A percentile compares a stretch with the other conserved stretches of the same genome.
phyloP scores from a whole-genome alignment of 2,329 filamentous ascomycete species.

The Magnaporthiopsis poae region DNA sequence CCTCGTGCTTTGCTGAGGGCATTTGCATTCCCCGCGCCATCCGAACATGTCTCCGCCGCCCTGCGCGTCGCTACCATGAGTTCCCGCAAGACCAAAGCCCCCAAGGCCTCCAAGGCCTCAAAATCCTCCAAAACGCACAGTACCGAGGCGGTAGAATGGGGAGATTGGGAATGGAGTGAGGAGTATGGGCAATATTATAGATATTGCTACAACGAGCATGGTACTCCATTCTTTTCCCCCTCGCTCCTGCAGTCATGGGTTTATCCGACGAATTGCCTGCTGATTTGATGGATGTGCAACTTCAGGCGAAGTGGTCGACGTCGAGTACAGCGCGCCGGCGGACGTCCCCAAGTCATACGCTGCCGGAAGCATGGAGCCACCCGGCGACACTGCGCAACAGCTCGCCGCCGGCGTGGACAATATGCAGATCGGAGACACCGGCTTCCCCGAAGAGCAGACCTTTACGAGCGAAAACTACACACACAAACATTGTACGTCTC shows the following conservation, averaged over 20 bases:
- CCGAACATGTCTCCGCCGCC: background rate
- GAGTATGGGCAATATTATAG: background rate
- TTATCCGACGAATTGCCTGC: background rate
- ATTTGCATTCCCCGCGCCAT: background rate
- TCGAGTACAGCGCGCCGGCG: background rate
- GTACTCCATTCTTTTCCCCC: background rate
- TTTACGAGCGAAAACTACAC: background rate
- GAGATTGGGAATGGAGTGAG: background rate
- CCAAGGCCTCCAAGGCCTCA: too few species aligned
- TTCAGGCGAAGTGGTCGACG: background rate
- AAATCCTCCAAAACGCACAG: background rate
- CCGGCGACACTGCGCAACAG: background rate
- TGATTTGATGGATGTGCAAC: background rate
- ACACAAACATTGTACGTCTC: background rate
- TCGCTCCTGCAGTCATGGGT: background rate
- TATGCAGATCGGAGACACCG: background rate
- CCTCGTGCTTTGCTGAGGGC: background rate
- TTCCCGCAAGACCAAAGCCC: background rate
- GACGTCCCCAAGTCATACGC: background rate
- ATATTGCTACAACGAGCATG: background rate
- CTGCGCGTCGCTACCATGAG: background rate
- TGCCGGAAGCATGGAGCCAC: background rate
- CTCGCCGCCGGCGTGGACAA: background rate
- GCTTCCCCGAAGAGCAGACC: background rate
- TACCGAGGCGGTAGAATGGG: background rate